Evolutionary conservation across 805 yeast genomes (phyloP), one percentile per base, ranked within the genome.

Genomic region (Candida morakotiae): DNA sequence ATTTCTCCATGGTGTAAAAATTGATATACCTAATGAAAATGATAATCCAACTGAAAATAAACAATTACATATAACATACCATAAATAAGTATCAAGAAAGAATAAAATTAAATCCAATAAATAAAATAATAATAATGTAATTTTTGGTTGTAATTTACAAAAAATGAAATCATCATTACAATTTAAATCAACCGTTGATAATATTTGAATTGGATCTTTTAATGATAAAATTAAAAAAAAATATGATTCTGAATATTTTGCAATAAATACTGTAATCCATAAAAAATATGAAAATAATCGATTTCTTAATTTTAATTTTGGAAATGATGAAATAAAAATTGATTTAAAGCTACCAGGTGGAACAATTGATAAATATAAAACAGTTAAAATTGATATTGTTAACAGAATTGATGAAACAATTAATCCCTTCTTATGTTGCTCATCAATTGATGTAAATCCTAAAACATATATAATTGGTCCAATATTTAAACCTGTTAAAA

Each of bases 1-100:
- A 34, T 59, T 61, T 36, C 53, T 53, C 69, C 69, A 62, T 2
- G 69, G 69, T 8, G 62, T 60, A 43, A 62, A 60, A 3, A 62
- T 52, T 6, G 68, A 60, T 7, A 54, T 50, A 0, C 67, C 67
- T 3, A 47, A 40, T 6, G 59, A 49, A 42, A 57, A 58, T 11
- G 67, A 58, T 17, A 62, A 43, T 2, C 47, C 51, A 4, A 60
- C 53, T 5, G 67, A 60, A 40, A 64, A 59, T 4, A 62, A 30
- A 36, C 67, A 59, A 42, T 60, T 62, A 47, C 62, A 52, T 26
- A 64, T 55, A 23, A 62, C 52, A 45, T 64, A 64, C 69, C 69
- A 64, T n/a, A 62, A 51, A 32, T 64, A 64, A 4, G 69, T 61
- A 39, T 64, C 69, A 5, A 64, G 49, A 40, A 64, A 61, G 39